Base-by-base conservation (phyloP, 495 filamentous ascomycete genomes). In the Annulohypoxylon moriforme region DNA sequence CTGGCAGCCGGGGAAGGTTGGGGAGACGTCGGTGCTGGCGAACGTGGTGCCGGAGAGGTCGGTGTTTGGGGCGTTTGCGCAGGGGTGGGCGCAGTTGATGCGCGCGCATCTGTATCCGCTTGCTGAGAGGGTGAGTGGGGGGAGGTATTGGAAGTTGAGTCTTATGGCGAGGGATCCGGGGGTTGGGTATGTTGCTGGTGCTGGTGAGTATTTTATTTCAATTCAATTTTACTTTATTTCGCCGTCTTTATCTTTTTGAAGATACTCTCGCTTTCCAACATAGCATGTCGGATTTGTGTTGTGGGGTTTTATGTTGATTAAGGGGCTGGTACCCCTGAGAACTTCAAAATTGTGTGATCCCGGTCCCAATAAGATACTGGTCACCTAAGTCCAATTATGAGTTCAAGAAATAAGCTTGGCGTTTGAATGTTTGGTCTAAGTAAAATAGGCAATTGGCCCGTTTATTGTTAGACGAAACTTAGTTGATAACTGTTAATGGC, bases 161-260 rank as follows among this genome's bases (percentile, higher is more conserved):
- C 69, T 72, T n/a, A 72, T 72, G 69, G 69, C 64, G 69, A 56
- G 64, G 64, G 69, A 68, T 53, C 64, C 60, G 7, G 69, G 0
- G 52, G 46, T 60, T 46, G 44, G 46, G 36, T 65, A 73, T 59
- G 69, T 72, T 22, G 64, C 69, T 0, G 64, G 64, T 20, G 64
- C 69, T 50, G 69, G 62, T 67, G 10, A 64, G 69, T 67, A 3
- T 13, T 2, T 36, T 38, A 8, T 56, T 13, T n/a, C n/a, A n/a
- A n/a, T n/a, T n/a, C n/a, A n/a, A n/a, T n/a, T n/a, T n/a, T n/a
- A n/a, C n/a, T n/a, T n/a, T n/a, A n/a, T n/a, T n/a, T n/a, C n/a
- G n/a, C n/a, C n/a, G n/a, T n/a, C n/a, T n/a, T n/a, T n/a, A n/a
- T n/a, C n/a, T 60, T 52, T 16, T 7, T 47, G 14, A 20, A 27